Evolutionary conservation across 2,329 filamentous ascomycete species (phyloP), one percentile per base, ranked within the genome.

Genomic region (Fusarium lyarnte): DNA sequence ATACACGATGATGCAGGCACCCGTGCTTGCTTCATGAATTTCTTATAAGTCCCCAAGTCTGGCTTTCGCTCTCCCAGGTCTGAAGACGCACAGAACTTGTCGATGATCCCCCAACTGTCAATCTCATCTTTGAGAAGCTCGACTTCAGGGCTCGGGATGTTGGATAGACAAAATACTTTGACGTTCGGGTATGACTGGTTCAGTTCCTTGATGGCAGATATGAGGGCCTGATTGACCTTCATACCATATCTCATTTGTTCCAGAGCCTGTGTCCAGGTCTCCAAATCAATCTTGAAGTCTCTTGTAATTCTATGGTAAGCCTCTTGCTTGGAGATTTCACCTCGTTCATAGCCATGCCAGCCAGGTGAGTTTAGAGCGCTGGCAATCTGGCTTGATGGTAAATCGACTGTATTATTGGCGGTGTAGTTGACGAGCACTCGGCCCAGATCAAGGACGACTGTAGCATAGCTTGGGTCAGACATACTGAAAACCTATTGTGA

Each of bases 261-360:
- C 11, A 69, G 27, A 9, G 39, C n/a, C 12, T 36, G 25, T 0
- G 27, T 54, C 62, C 54, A 69, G 2, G n/a, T 43, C 21, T 36
- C 29, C 2, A 39, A 12, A 21, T 62, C 49, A 5, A 62, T 7
- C 3, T 12, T 23, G 16, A 41, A 69, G 19, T 10, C 9, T 6
- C 33, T 27, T 1, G 36, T 17, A 11, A 58, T 19, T 16, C n/a
- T 41, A 0, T n/a, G 2, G 4, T 58, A 43, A 35, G 23, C 52
- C 43, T 14, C 29, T 10, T 39, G 7, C 16, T 53, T 16, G 4
- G 57, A 41, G 1, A 38, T 41, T 2, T 23, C 16, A 12, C 52
- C 57, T 23, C 29, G 25, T 12, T 69, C 66, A 5, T 67, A 67
- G 1, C 54, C 57, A 9, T 67, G n/a, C 46, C 57, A 69, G 12